Base-by-base conservation (phyloP, 2,329 filamentous ascomycete species). In the Cladosporium halotolerans region DNA sequence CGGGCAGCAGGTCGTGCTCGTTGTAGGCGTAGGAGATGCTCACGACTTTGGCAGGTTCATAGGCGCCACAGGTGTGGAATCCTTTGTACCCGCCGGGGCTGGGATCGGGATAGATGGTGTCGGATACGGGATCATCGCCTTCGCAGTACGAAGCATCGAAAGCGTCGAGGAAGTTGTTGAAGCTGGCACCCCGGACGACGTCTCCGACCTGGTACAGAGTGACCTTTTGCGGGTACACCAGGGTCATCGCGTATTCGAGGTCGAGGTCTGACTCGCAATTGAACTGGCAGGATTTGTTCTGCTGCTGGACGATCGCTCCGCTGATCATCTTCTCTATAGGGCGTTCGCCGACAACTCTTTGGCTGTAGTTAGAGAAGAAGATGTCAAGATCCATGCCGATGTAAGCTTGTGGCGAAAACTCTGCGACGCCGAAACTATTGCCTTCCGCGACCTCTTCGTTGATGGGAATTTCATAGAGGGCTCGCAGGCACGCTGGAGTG, bases 221-320 rank as follows among this genome's bases (percentile, higher is more conserved):
- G 19, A 76, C 71, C 9, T 70, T 68, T 58, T 82, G 78, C 1
- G 78, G 80, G 54, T 73, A 75, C 34, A 80, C 72, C 36, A 82
- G 67, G 7, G 76, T 65, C 65, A 78, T 80, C 50, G 76, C 76
- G 57, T 80, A 78, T 55, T 80, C 68, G 3, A 83, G 70, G 58
- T 83, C 80, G 10, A 83, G 71, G 38, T 77, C 67, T 1, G 77
- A 77, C 66, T 83, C 80, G 42, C 73, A 73, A 18, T 73, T 74
- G 58, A 60, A 68, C 42, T 62, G 63, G 52, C 71, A 72, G 7
- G 64, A 56, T 50, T 70, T 65, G 3, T 63, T 65, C 2, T 59
- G 64, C 18, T 67, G 74, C 52, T 78, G 76, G 10, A 75, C 69
- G 9, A 67, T 66, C 18, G 61, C 66, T 2, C 66, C 66, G 55